Evolutionary conservation across 176 grass and related monocot species (phyloP).

Genomic region (Eremochloa ophiuroides): DNA sequence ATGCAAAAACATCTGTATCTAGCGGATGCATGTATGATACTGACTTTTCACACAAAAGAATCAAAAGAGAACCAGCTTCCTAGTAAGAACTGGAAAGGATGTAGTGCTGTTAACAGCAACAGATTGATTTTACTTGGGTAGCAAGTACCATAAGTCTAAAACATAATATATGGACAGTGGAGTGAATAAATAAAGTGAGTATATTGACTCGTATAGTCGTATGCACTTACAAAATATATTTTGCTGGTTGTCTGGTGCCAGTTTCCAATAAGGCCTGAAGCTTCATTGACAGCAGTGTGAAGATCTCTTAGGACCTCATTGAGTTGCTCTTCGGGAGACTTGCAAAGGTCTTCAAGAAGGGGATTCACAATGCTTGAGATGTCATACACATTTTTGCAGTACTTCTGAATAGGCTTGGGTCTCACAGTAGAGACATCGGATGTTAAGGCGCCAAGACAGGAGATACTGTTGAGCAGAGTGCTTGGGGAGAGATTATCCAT

Average conservation of each 20-base stretch:
- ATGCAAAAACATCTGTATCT: background rate
- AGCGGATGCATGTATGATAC: background rate
- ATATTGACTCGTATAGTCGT: background rate
- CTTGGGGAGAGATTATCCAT: conserved; percentile 43
- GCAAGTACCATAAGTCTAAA: background rate
- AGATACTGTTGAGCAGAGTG: conserved; percentile 43
- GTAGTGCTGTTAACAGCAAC: background rate
- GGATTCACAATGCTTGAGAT: conserved; percentile 47
- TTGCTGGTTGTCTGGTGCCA: conserved; percentile 91
- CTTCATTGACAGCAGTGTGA: conserved; percentile 53
- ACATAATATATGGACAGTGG: conserved; percentile 3
- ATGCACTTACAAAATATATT: conserved; percentile 76
- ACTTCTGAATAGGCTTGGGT: conserved; percentile 53
- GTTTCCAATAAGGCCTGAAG: conserved; percentile 56
- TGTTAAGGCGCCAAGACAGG: conserved; percentile 31
- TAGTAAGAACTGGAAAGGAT: background rate
- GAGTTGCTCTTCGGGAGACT: conserved; percentile 59
- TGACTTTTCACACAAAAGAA: background rate
- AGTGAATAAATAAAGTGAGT: background rate
- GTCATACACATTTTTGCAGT: conserved; percentile 50
- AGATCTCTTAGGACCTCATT: conserved; percentile 52
- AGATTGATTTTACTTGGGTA: conserved; percentile 3
- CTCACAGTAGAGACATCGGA: conserved; percentile 36
- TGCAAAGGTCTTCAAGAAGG: conserved; percentile 57
- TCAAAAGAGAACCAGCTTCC: background rate